Evolutionary conservation across 2,329 filamentous ascomycete species (phyloP), one percentile per base, ranked within the genome.

Genomic region (Epichloe elymi): DNA sequence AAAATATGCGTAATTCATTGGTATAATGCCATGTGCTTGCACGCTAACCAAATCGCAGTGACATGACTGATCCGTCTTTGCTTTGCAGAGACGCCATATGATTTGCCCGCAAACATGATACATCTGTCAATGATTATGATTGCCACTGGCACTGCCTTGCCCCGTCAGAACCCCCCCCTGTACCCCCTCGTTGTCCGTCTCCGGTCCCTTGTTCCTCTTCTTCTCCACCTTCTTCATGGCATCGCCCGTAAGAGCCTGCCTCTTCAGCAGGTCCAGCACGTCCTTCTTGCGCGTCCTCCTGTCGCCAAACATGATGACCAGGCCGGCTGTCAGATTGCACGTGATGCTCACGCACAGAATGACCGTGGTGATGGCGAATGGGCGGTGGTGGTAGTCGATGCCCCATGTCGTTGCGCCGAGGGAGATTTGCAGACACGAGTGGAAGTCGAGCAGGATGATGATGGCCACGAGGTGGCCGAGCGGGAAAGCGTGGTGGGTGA

Each of bases 201-300:
- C 50, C 52, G 23, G 46, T 1, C 36, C 50, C 36, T 53, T 55
- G 11, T 50, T 44, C 36, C 50, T 46, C 52, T 52, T 53, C 19
- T 51, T 51, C 58, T 71, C 67, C 52, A 74, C 66, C 49, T 73
- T 71, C 53, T 72, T 69, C 49, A 75, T 76, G 8, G 75, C 75
- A 51, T 79, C 70, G 35, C 72, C 63, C 47, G 88, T 94, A 51
- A 94, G 66, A 56, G 88, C 80, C 62, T 93, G 88, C 33, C 86
- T 73, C 59, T 86, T 80, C 67, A 93, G 79, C 43, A 83, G 76
- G 61, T 90, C 83, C 20, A 89, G 73, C 0, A 94, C 86, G 41
- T 94, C 87, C 76, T 89, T 91, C 74, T 94, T 94, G 48, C 88
- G 74, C 2, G 87, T 89, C 55, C 76, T 79, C 19, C 82, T 77